Evolutionary conservation across 768 basidiomycete genomes (phyloP).

Genomic region (Suillus placidus): DNA sequence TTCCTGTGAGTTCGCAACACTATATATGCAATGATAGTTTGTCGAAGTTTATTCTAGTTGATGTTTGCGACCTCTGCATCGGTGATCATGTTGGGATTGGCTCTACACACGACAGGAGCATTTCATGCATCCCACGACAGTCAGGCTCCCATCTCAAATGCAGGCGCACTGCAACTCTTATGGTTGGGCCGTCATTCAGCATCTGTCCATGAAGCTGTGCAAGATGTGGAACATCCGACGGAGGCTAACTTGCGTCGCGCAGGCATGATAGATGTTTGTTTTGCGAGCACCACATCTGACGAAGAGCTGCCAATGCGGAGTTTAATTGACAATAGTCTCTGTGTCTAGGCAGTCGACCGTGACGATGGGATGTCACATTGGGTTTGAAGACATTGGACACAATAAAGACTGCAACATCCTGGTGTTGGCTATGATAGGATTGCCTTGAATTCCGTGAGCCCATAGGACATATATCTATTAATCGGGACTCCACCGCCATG

Average conservation of each 20-base stretch:
- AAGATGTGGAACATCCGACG: neutral
- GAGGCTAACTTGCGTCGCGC: slow-evolving; percentile 2
- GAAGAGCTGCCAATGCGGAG: neutral
- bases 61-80: slow-evolving; percentile 7
- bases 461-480: no score
- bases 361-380: neutral
- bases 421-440: neutral
- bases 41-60: neutral
- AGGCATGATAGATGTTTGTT: slow-evolving; percentile 10
- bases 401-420: neutral
- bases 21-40: neutral
- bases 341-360: neutral
- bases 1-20: neutral
- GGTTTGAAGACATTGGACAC: neutral
- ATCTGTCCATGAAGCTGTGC: neutral
- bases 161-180: neutral
- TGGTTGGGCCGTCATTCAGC: neutral
- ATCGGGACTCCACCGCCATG: no score
- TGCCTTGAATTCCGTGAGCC: no score
- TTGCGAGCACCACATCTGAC: neutral
- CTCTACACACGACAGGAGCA: neutral
- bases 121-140: neutral
- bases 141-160: neutral
- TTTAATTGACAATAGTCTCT: neutral
- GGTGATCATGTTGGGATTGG: slow-evolving; percentile 5